Percentiles rank a stretch among this genome's conserved stretches.
Conservation (phyloP, 768 basidiomycete genomes). For the Suillus ampliporus region DNA sequence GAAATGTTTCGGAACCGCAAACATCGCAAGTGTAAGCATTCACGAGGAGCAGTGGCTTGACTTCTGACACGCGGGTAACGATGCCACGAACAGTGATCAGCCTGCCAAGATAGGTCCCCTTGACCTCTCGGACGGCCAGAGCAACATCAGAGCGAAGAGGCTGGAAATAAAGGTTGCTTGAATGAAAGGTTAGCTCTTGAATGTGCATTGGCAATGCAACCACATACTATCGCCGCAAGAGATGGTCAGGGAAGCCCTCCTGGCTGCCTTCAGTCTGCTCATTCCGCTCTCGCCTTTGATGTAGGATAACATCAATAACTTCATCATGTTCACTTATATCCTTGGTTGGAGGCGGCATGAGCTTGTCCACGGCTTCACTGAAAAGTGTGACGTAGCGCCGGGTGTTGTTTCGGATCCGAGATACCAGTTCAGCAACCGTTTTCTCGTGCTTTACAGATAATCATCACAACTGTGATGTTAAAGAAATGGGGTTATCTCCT, state of each 20-base stretch:
- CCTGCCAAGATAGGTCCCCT: slow-evolving; percentile 83
- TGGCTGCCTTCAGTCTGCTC: slow-evolving; percentile 75
- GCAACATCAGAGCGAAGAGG: slow-evolving; percentile 78
- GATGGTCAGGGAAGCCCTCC: slow-evolving; percentile 86
- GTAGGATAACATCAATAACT: slow-evolving; percentile 95
- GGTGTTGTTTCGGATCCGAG: slow-evolving; percentile 81
- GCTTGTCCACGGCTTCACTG: slow-evolving; percentile 86
- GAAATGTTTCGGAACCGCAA: slow-evolving; percentile 98
- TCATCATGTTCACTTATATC: slow-evolving; percentile 92
- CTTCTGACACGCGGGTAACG: slow-evolving; percentile 97
- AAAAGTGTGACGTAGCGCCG: slow-evolving; percentile 91
- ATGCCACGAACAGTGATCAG: slow-evolving; percentile 97
- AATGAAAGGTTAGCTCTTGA: slow-evolving; percentile 19
- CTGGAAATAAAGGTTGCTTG: slow-evolving; percentile 92
- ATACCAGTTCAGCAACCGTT: slow-evolving; percentile 73
- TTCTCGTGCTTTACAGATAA: slow-evolving; percentile 61
- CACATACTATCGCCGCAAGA: slow-evolving; percentile 94
- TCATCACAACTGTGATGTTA: slow-evolving; percentile 15
- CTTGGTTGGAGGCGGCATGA: slow-evolving; percentile 87
- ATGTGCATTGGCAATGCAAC: not conserved
- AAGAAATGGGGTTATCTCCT: slow-evolving; percentile 26
- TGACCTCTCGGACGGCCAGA: slow-evolving; percentile 92
- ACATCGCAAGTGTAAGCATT: slow-evolving; percentile 99
- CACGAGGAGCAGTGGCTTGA: slow-evolving; percentile 95
- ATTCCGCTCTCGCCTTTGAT: slow-evolving; percentile 90